Evolutionary conservation across 495 filamentous ascomycete genomes (phyloP), one percentile per base, ranked within the genome.

Genomic region (Hypoxylon fragiforme): DNA sequence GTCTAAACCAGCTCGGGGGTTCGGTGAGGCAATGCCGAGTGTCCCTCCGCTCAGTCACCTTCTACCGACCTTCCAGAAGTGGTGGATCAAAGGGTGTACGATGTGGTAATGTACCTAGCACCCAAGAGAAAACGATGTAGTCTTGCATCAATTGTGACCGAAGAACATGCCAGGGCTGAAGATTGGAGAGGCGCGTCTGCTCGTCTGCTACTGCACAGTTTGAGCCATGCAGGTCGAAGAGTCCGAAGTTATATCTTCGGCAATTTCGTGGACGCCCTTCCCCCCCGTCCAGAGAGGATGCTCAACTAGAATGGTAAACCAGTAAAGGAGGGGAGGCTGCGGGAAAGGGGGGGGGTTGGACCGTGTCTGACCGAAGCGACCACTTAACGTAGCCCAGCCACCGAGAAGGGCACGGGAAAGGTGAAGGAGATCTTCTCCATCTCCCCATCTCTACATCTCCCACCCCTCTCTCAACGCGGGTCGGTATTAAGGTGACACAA

Each of bases 41-140:
- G 48, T 13, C 30, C 46, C 54, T 63, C 59, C 58, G 43, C 49
- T 54, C 57, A 64, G 57, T 67, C 53, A 61, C 50, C 54, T 67
- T 67, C 64, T 60, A 64, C 64, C 53, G 64, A 67, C 64, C 64
- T 67, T 67, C 64, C 64, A 67, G 64, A 67, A 67, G 57, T 43
- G 56, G 64, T 44, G 48, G 52, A 38, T 58, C 44, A 50, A 56
- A 13, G 56, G n/a, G 44, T 54, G 44, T 47, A 44, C 41, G 40
- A 42, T 54, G 56, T 57, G 50, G 47, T 49, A 57, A 52, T 43
- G 64, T 57, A 60, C 61, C 54, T 28, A 28, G 64, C 55, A 60
- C 61, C 54, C 9, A 28, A 42, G 54, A 53, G 31, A 37, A 58
- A 56, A 48, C 54, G 52, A 54, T 50, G 60, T 48, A 55, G 47